Conservation (phyloP, 148 eudicot species). For the Rhododendron williamsianum region DNA sequence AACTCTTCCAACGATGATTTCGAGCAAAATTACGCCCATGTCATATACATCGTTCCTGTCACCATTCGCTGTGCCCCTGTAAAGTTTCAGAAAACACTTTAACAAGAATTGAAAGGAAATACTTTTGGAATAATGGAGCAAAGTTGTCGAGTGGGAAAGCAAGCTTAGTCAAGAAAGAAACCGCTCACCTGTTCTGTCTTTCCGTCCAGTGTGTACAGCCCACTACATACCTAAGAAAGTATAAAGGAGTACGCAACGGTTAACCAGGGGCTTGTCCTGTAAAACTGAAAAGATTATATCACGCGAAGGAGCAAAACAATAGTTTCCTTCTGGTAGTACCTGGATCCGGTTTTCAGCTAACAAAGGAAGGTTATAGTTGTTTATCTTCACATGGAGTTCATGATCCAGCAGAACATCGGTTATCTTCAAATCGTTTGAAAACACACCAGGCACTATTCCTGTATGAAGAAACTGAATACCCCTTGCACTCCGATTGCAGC, state of each 20-base stretch:
- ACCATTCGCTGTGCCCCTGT: constrained; percentile 30
- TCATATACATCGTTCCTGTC: constrained; percentile 60
- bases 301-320: background rate
- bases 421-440: constrained; percentile 58
- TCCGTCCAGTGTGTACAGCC: constrained; percentile 26
- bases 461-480: constrained; percentile 87
- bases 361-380: constrained; percentile 64
- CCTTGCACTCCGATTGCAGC: constrained; percentile 73
- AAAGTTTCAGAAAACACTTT: background rate
- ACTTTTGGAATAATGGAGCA: background rate
- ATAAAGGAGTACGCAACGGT: constrained; percentile 4
- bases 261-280: constrained; percentile 9
- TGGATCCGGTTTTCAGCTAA: constrained; percentile 40
- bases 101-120: background rate
- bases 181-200: constrained; percentile 14
- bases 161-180: background rate
- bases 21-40: constrained; percentile 69
- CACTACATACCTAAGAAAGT: constrained; percentile 26
- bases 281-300: background rate
- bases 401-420: constrained; percentile 68
- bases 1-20: constrained; percentile 56
- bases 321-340: constrained; percentile 24
- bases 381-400: constrained; percentile 63
- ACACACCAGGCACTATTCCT: constrained; percentile 65
- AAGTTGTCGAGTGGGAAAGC: background rate